phyloP scores from a whole-genome alignment of 257 asterid genomes.

The Jaltomata sinuosa region DNA sequence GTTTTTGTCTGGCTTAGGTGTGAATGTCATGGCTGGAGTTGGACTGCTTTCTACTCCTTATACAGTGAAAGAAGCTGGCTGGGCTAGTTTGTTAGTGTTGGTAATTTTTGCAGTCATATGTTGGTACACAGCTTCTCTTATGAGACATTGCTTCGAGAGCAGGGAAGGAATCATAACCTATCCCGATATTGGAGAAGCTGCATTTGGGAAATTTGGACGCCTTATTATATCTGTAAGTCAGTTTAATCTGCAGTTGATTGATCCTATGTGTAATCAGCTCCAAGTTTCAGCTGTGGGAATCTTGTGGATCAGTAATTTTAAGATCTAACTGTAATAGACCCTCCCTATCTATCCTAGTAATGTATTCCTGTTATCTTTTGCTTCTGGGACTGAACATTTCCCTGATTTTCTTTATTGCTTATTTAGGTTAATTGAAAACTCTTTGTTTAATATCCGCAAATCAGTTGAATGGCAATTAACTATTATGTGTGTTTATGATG shows the following conservation, averaged over 20 bases:
- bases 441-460: background rate
- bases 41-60: constrained; percentile 72
- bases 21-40: constrained; percentile 85
- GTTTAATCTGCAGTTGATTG: background rate
- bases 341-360: background rate
- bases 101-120: constrained; percentile 63
- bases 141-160: constrained; percentile 74
- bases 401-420: background rate
- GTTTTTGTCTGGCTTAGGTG: constrained; percentile 20
- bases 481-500: background rate
- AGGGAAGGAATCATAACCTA: constrained; percentile 49
- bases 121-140: constrained; percentile 69
- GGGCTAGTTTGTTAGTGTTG: constrained; percentile 55
- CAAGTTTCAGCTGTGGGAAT: background rate
- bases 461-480: background rate
- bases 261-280: background rate
- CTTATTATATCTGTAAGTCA: constrained; percentile 61
- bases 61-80: constrained; percentile 66
- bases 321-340: background rate
- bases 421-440: background rate
- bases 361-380: background rate
- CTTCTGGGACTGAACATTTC: background rate
- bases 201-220: constrained; percentile 69
- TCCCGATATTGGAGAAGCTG: constrained; percentile 89
- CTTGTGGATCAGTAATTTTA: background rate